Percentiles rank a stretch among this genome's conserved stretches.
Evolutionary conservation across 1,284 basidiomycete genomes (phyloP).

Genomic region (Apiotrichum laibachii): DNA sequence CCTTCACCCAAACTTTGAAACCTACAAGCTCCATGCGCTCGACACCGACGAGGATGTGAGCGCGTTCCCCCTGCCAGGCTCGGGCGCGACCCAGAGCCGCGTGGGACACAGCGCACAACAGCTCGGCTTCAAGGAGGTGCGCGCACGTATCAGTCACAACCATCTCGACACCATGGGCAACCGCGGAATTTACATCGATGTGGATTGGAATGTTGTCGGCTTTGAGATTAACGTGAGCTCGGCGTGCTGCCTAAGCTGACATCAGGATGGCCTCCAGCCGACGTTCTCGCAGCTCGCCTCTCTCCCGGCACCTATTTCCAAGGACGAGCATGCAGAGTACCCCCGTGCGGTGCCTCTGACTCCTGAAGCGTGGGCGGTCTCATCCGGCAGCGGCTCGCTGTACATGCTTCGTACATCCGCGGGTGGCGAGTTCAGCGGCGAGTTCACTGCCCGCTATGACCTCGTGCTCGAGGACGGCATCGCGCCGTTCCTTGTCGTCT

Average conservation of each 20-base stretch:
- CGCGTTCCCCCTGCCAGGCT: conserved; percentile 29
- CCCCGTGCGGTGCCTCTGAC: conserved; percentile 66
- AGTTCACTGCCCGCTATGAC: conserved; percentile 60
- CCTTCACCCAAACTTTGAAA: conserved; percentile 46
- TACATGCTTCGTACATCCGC: conserved; percentile 56
- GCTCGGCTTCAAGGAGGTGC: conserved; percentile 60
- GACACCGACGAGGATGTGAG: conserved; percentile 31
- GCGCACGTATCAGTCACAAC: conserved; percentile 79
- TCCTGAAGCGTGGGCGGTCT: conserved; percentile 58
- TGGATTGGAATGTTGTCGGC: conserved; percentile 62
- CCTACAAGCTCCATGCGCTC: conserved; percentile 42
- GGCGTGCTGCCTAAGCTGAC: conserved; percentile 7
- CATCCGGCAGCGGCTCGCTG: conserved; percentile 69
- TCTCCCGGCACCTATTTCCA: conserved; percentile 56
- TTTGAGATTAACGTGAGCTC: conserved; percentile 57
- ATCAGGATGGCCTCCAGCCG: conserved; percentile 58
- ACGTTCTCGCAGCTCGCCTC: conserved; percentile 61
- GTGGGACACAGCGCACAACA: conserved; percentile 33
- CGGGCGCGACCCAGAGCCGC: conserved; percentile 42
- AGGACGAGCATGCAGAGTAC: conserved; percentile 63
- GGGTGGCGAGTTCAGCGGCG: conserved; percentile 39
- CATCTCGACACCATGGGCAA: conserved; percentile 62
- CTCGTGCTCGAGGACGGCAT: conserved; percentile 39
- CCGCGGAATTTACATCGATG: conserved; percentile 66
- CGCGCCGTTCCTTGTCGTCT: conserved; percentile 57